A percentile compares a stretch with the other conserved stretches of the same genome.
phyloP scores from a whole-genome alignment of 768 basidiomycete genomes.

The Psilocybe cyanescens region DNA sequence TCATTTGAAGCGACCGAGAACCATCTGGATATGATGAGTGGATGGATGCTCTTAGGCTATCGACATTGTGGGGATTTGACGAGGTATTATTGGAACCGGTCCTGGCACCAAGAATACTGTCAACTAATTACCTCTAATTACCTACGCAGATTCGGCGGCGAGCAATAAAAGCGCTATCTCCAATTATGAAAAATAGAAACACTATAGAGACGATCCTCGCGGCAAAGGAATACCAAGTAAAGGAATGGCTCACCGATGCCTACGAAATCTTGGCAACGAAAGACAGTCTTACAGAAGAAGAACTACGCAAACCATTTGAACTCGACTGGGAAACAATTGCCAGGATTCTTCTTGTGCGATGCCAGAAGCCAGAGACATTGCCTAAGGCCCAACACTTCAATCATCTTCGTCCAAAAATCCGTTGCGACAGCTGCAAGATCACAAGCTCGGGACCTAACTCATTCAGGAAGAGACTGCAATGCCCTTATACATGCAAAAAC shows the following conservation, averaged over 20 bases:
- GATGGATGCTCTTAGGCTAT: conserved; percentile 3
- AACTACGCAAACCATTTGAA: background rate
- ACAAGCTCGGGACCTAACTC: too few relatives aligned
- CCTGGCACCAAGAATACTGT: too few relatives aligned
- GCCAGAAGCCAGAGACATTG: background rate
- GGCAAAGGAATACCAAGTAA: background rate
- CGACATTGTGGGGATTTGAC: conserved; percentile 13
- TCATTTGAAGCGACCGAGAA: background rate
- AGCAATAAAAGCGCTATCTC: background rate
- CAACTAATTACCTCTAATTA: too few relatives aligned
- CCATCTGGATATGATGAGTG: conserved; percentile 6
- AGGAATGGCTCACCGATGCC: background rate
- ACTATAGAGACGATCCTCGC: conserved; percentile 1
- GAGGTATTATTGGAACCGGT: too few relatives aligned
- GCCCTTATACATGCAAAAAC: background rate
- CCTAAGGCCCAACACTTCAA: background rate
- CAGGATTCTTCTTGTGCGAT: background rate
- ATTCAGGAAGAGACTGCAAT: background rate
- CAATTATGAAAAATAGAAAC: background rate
- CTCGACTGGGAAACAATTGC: conserved; percentile 7
- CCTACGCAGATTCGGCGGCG: conserved; percentile 9
- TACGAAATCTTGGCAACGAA: background rate
- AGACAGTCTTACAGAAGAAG: background rate
- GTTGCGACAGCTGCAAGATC: background rate
- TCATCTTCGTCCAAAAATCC: background rate